Evolutionary conservation across 1,284 basidiomycete species (phyloP).

Genomic region (Cryptococcus amylolentus): DNA sequence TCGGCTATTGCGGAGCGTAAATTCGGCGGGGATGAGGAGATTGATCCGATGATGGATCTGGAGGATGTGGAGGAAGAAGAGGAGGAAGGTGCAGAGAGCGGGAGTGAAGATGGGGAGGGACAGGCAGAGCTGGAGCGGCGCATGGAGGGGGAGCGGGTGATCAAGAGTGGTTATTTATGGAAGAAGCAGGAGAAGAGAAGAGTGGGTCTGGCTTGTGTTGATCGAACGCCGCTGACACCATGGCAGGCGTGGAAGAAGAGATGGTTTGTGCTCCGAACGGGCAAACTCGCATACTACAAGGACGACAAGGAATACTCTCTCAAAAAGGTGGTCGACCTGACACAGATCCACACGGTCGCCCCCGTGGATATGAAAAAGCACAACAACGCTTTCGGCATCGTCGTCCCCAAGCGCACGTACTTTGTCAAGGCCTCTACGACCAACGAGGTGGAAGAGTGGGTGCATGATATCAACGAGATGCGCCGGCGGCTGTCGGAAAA

Average conservation of each 20-base stretch:
- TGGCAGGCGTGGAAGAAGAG: slow-evolving; percentile 93
- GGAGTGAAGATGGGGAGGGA: slow-evolving; percentile 31
- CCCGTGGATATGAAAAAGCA: slow-evolving; percentile 86
- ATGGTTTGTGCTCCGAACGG: slow-evolving; percentile 92
- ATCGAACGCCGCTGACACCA: slow-evolving; percentile 1
- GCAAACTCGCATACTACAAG: slow-evolving; percentile 96
- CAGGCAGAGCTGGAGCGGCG: slow-evolving; percentile 56
- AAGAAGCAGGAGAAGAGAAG: slow-evolving; percentile 97
- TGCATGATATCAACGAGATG: slow-evolving; percentile 73
- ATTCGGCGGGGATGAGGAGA: slow-evolving; percentile 51
- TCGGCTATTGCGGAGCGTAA: slow-evolving; percentile 37
- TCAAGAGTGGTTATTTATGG: slow-evolving; percentile 87
- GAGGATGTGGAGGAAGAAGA: slow-evolving; percentile 65
- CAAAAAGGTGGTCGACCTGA: slow-evolving; percentile 80
- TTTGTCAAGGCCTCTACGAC: slow-evolving; percentile 77
- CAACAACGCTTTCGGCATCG: slow-evolving; percentile 83
- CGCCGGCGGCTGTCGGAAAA: slow-evolving; percentile 59
- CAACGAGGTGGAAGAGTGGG: slow-evolving; percentile 78
- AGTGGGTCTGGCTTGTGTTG: slow-evolving; percentile 54
- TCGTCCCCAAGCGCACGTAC: slow-evolving; percentile 87
- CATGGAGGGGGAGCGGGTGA: slow-evolving; percentile 68
- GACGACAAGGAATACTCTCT: slow-evolving; percentile 86
- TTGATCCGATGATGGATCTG: slow-evolving; percentile 54
- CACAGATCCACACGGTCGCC: slow-evolving; percentile 86
- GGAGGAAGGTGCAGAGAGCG: slow-evolving; percentile 57